Conservation (phyloP, 2,329 filamentous ascomycete genomes). For the Neonectria punicea region DNA sequence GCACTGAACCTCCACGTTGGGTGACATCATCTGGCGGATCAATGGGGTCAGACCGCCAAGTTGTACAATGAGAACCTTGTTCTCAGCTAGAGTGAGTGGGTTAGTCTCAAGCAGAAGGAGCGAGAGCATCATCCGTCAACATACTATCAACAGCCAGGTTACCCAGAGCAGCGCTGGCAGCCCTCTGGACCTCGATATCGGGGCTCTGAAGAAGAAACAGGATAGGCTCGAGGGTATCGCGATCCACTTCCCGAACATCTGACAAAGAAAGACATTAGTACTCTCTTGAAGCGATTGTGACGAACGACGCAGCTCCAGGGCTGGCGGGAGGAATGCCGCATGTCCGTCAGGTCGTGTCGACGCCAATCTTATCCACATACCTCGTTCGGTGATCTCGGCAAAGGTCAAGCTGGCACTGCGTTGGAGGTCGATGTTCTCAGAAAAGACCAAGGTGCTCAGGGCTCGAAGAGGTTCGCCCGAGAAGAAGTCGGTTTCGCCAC, state of each 20-base stretch:
- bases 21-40: slow-evolving; percentile 97
- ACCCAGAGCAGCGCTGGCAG: slow-evolving; percentile 93
- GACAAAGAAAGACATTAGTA: slow-evolving; percentile 30
- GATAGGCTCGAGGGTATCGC: slow-evolving; percentile 94
- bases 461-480: slow-evolving; percentile 93
- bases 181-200: slow-evolving; percentile 96
- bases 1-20: slow-evolving; percentile 98
- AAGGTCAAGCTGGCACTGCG: slow-evolving; percentile 97
- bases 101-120: slow-evolving; percentile 53
- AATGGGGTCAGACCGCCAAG: slow-evolving; percentile 90
- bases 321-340: not conserved
- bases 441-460: slow-evolving; percentile 95
- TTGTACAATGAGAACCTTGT: slow-evolving; percentile 96
- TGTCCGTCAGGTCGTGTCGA: not conserved
- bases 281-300: not conserved
- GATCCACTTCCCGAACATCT: slow-evolving; percentile 98
- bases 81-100: slow-evolving; percentile 75
- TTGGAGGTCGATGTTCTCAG: slow-evolving; percentile 97
- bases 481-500: slow-evolving; percentile 98
- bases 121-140: slow-evolving; percentile 42
- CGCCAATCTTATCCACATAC: slow-evolving; percentile 60
- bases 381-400: slow-evolving; percentile 98
- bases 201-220: slow-evolving; percentile 93
- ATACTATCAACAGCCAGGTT: slow-evolving; percentile 97
- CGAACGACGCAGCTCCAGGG: not conserved